A percentile compares a stretch with the other conserved stretches of the same genome.
phyloP scores from a whole-genome alignment of 805 yeast genomes.

The Lipomyces yamadae region DNA sequence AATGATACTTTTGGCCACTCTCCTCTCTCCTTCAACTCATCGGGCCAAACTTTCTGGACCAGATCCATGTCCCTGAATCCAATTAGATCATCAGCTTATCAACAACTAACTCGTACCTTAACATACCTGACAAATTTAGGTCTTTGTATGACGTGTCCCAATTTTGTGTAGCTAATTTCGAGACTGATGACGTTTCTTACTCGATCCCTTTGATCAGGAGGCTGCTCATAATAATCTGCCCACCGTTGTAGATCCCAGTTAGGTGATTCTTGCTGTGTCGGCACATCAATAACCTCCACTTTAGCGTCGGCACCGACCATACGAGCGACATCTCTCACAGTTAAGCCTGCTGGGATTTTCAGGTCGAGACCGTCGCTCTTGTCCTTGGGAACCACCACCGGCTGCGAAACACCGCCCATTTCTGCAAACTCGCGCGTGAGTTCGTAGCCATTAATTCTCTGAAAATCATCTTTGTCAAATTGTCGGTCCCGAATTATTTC shows the following conservation, averaged over 20 bases:
- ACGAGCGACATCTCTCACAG: constrained; percentile 61
- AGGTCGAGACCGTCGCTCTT: constrained; percentile 51
- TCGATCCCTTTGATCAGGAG: constrained; percentile 58
- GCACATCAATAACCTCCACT: constrained; percentile 87
- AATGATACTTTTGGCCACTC: constrained; percentile 54
- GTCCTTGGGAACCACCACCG: constrained; percentile 52
- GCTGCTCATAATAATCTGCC: constrained; percentile 67
- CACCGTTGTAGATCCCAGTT: constrained; percentile 75
- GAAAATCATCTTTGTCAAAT: constrained; percentile 44
- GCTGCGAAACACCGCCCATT: constrained; percentile 48
- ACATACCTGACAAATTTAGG: constrained; percentile 65
- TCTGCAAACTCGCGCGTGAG: constrained; percentile 50
- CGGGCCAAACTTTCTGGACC: constrained; percentile 70
- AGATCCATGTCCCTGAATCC: constrained; percentile 58
- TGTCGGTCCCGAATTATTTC: constrained; percentile 29
- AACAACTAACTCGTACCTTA: neutral
- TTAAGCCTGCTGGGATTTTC: constrained; percentile 59
- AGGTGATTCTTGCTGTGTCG: constrained; percentile 65
- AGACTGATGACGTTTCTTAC: constrained; percentile 80
- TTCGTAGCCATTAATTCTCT: constrained; percentile 44
- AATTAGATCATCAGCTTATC: neutral
- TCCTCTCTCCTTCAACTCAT: constrained; percentile 22
- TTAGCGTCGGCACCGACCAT: constrained; percentile 64
- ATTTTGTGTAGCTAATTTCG: constrained; percentile 66
- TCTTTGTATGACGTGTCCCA: constrained; percentile 58